phyloP scores from a whole-genome alignment of 2,329 filamentous ascomycete species.

The Chalara sp. region DNA sequence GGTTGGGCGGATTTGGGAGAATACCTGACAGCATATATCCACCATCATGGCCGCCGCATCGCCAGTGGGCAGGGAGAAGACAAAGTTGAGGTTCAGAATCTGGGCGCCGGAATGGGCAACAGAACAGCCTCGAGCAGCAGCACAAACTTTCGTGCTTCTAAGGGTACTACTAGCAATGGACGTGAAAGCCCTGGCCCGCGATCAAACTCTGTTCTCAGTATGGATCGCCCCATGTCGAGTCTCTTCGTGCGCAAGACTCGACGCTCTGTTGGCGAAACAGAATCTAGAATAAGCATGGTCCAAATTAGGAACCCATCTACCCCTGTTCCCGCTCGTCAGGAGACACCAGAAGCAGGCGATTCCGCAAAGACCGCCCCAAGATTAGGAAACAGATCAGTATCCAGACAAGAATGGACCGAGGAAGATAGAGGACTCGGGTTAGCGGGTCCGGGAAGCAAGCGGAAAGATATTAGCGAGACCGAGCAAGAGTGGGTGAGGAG shows the following conservation, averaged over 20 bases:
- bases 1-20: constrained; percentile 98
- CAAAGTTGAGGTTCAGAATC: constrained; percentile 53
- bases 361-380: constrained; percentile 6
- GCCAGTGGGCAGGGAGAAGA: constrained; percentile 34
- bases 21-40: constrained; percentile 88
- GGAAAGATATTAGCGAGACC: constrained; percentile 62
- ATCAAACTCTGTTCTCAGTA: constrained; percentile 18
- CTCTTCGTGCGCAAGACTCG: constrained; percentile 23
- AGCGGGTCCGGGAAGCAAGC: constrained; percentile 61
- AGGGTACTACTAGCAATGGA: constrained; percentile 12
- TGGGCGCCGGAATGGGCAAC: constrained; percentile 38
- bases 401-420: constrained; percentile 49
- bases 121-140: constrained; percentile 20
- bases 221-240: constrained; percentile 19
- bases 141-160: constrained; percentile 5
- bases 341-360: constrained; percentile 10
- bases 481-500: constrained; percentile 76
- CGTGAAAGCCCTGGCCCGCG: constrained; percentile 35
- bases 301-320: constrained; percentile 5
- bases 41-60: constrained; percentile 77
- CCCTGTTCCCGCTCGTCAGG: constrained; percentile 15
- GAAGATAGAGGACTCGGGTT: constrained; percentile 58
- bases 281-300: not conserved
- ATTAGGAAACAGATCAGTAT: constrained; percentile 22
- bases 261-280: constrained; percentile 15